These are phyloP conservation scores for Agaricales sp. DNA, from an alignment of 1,284 basidiomycete genomes.

Conservation along the genomic window DNA sequence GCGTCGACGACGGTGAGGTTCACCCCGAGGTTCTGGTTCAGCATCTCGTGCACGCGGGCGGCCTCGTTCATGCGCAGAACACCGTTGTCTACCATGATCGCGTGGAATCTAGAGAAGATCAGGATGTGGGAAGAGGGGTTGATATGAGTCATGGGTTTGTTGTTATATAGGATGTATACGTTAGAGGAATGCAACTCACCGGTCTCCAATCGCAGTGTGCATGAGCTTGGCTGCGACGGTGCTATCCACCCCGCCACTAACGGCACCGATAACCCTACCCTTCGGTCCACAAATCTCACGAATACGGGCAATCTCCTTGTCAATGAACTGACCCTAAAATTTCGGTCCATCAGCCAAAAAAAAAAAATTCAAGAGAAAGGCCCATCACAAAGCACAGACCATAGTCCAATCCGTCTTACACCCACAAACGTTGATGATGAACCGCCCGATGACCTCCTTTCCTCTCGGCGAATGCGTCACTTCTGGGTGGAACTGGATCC, in stretches of 20 bases:
- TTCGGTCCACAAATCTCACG: conserved; percentile 91
- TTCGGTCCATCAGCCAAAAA: conserved; percentile 4
- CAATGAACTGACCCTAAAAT: conserved; percentile 88
- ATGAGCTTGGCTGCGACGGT: conserved; percentile 98
- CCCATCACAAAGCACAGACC: conserved; percentile 35
- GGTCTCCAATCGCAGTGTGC: conserved; percentile 98
- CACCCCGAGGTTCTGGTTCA: conserved; percentile 89
- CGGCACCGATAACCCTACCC: conserved; percentile 96
- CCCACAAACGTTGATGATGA: conserved; percentile 80
- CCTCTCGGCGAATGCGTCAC: conserved; percentile 93
- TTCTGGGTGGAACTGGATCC: conserved; percentile 99
- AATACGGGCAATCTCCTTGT: conserved; percentile 94
- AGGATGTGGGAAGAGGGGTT: background rate
- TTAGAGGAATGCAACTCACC: conserved; percentile 32
- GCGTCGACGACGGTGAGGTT: conserved; percentile 96
- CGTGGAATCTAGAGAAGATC: conserved; percentile 71
- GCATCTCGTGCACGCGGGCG: conserved; percentile 90
- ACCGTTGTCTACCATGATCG: conserved; percentile 99
- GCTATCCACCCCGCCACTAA: conserved; percentile 96
- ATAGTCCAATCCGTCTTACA: conserved; percentile 91
- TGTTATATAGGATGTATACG: background rate
- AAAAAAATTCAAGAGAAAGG: conserved; percentile 2
- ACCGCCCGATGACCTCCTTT: conserved; percentile 85
- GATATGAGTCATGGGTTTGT: conserved; percentile 1
- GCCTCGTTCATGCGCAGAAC: conserved; percentile 92